A percentile compares a stretch with the other conserved stretches of the same genome.
These are phyloP conservation scores for Coffea humblotiana DNA, from an alignment of 305 asterid genomes.

Conservation along the genomic window DNA sequence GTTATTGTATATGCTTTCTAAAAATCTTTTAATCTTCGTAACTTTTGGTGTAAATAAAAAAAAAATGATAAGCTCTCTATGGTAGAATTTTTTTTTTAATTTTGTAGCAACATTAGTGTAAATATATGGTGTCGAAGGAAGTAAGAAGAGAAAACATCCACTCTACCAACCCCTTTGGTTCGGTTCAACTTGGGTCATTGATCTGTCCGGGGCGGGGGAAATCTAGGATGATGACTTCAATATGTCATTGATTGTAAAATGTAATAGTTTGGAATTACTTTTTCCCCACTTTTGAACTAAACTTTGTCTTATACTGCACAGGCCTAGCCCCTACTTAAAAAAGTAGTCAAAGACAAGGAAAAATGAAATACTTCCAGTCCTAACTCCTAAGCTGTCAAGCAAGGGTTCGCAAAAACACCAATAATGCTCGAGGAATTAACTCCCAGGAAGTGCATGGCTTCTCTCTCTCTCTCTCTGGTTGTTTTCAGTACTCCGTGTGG, in stretches of 20 bases:
- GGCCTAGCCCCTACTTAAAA: not conserved
- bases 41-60: no score
- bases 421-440: not conserved
- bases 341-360: not conserved
- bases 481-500: not conserved
- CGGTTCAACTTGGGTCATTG: not conserved
- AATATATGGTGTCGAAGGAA: not conserved
- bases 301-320: not conserved
- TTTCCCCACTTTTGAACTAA: not conserved
- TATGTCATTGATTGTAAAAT: not conserved
- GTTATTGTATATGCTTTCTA: not conserved
- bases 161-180: not conserved
- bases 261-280: no score
- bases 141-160: not conserved
- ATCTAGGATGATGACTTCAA: not conserved
- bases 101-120: no score
- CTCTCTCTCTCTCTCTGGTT: not conserved
- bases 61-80: no score
- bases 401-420: not conserved
- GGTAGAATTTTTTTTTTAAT: no score
- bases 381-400: constrained; percentile 5
- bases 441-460: not conserved
- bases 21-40: no score
- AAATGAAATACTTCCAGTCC: not conserved
- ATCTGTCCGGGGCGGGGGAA: not conserved